Percentiles rank a stretch among this genome's conserved stretches.
phyloP scores from a whole-genome alignment of 2,329 filamentous ascomycete genomes.

The Phyllosticta capitalensis region DNA sequence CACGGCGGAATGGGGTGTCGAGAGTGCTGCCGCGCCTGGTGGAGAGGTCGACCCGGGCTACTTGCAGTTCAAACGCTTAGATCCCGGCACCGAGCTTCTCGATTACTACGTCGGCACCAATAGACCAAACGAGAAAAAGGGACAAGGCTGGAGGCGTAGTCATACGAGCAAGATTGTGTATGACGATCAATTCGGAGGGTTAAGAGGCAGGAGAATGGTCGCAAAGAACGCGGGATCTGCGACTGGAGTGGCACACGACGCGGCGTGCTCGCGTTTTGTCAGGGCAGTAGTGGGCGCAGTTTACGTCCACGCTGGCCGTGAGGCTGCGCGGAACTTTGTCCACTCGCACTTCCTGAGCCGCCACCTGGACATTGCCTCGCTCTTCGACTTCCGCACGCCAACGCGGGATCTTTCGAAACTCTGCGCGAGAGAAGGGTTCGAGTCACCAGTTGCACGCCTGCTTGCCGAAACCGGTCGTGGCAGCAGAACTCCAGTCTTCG shows the following conservation, averaged over 20 bases:
- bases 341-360: conserved; percentile 73
- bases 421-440: conserved; percentile 83
- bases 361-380: conserved; percentile 60
- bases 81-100: conserved; percentile 15
- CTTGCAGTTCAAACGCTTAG: conserved; percentile 60
- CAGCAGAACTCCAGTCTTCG: conserved; percentile 79
- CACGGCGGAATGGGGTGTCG: conserved; percentile 82
- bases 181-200: conserved; percentile 77
- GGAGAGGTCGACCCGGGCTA: conserved; percentile 86
- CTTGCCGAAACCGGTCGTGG: conserved; percentile 82
- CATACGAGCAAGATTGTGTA: conserved; percentile 64
- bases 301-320: conserved; percentile 73
- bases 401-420: conserved; percentile 74
- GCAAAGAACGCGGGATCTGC: conserved; percentile 16
- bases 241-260: conserved; percentile 33
- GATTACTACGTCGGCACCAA: conserved; percentile 18
- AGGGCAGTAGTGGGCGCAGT: conserved; percentile 75
- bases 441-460: conserved; percentile 74
- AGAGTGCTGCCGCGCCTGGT: conserved; percentile 75
- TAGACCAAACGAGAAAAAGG: conserved; percentile 17
- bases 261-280: conserved; percentile 67
- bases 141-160: conserved; percentile 23
- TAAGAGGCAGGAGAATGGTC: conserved; percentile 15
- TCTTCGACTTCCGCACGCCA: conserved; percentile 80
- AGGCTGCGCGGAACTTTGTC: conserved; percentile 74